These are phyloP conservation scores for Panicum virgatum DNA, from an alignment of 202 grass and related monocot genomes.

Conservation along the genomic window DNA sequence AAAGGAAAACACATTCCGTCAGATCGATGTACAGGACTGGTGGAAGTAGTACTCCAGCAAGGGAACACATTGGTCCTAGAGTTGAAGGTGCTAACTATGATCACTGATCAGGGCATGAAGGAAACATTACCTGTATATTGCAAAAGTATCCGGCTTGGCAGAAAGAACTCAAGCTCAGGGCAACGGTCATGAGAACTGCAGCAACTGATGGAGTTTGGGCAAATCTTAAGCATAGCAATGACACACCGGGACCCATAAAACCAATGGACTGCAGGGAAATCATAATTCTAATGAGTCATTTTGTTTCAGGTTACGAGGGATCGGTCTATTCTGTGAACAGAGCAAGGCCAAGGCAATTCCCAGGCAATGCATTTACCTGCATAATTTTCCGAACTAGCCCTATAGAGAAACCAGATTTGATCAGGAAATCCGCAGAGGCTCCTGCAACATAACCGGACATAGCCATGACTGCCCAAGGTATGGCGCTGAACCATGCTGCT, in stretches of 20 bases:
- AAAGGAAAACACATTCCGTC: constrained; percentile 18
- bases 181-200: constrained; percentile 71
- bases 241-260: constrained; percentile 74
- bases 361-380: constrained; percentile 72
- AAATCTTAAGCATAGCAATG: constrained; percentile 76
- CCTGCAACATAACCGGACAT: constrained; percentile 92
- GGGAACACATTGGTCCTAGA: background rate
- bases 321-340: constrained; percentile 4
- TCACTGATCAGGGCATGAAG: background rate
- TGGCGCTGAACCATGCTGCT: constrained; percentile 98
- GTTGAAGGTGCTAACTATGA: constrained; percentile 11
- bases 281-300: background rate
- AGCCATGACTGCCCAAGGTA: constrained; percentile 92
- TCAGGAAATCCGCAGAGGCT: constrained; percentile 81
- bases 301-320: constrained; percentile 3
- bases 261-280: constrained; percentile 74
- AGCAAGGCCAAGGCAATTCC: background rate
- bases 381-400: constrained; percentile 74
- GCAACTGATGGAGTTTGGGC: constrained; percentile 71
- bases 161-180: constrained; percentile 90
- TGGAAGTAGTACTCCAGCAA: background rate
- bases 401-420: constrained; percentile 68
- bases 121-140: constrained; percentile 72
- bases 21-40: background rate
- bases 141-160: constrained; percentile 92